Conservation (phyloP, 495 filamentous ascomycete genomes). For the Penicillium manginii region DNA sequence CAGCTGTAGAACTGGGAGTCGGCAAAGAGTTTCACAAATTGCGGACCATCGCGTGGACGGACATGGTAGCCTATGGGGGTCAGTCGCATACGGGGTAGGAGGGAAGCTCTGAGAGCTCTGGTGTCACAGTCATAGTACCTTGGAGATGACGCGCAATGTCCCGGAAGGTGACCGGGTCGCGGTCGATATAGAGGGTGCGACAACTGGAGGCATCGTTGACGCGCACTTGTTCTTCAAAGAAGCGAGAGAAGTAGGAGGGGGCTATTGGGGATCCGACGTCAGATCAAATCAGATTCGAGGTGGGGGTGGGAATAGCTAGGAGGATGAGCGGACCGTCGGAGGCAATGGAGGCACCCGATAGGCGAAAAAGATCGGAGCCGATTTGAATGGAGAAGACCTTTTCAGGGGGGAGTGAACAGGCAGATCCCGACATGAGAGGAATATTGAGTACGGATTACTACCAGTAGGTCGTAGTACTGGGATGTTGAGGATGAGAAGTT, state of each 20-base stretch:
- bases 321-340: slow-evolving; percentile 79
- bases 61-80: slow-evolving; percentile 74
- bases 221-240: slow-evolving; percentile 84
- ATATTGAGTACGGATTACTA: too few relatives aligned
- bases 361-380: slow-evolving; percentile 84
- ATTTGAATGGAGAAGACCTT: slow-evolving; percentile 95
- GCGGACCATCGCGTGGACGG: slow-evolving; percentile 74
- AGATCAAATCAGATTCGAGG: background rate
- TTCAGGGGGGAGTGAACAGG: slow-evolving; percentile 52
- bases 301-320: background rate
- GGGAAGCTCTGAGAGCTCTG: background rate
- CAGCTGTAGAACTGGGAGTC: slow-evolving; percentile 95
- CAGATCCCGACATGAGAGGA: background rate
- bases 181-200: slow-evolving; percentile 89
- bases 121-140: too few relatives aligned
- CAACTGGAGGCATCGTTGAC: slow-evolving; percentile 58
- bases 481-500: background rate
- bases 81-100: background rate
- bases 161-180: slow-evolving; percentile 85
- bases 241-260: slow-evolving; percentile 96
- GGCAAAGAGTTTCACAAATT: slow-evolving; percentile 91
- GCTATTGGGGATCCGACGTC: slow-evolving; percentile 61
- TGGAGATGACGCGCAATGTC: slow-evolving; percentile 93
- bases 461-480: too few relatives aligned
- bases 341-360: slow-evolving; percentile 92